Evolutionary conservation across 768 basidiomycete species (phyloP).

Genomic region (Suillus fuscotomentosus): DNA sequence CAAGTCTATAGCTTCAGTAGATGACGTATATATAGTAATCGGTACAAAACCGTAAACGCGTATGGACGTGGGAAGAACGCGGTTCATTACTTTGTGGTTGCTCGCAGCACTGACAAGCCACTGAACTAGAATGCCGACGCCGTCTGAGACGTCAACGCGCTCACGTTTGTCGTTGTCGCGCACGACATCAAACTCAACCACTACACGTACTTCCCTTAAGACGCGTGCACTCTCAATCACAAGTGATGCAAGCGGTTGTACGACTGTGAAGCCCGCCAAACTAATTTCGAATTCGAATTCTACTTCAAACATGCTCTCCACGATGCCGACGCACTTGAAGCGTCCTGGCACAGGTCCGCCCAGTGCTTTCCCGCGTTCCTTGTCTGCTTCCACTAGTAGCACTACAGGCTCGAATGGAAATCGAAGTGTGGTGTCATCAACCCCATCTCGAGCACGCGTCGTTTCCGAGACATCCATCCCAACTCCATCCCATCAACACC

Average conservation of each 20-base stretch:
- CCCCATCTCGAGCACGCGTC: constrained; percentile 42
- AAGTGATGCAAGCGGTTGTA: constrained; percentile 46
- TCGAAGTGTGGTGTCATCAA: constrained; percentile 24
- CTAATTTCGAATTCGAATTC: constrained; percentile 24
- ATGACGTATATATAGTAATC: not conserved
- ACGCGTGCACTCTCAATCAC: constrained; percentile 54
- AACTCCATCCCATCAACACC: constrained; percentile 22
- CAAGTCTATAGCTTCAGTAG: not conserved
- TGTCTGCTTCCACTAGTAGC: constrained; percentile 20
- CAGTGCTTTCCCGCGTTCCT: constrained; percentile 22
- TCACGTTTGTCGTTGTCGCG: constrained; percentile 38
- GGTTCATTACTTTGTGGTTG: not conserved
- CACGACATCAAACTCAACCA: constrained; percentile 24
- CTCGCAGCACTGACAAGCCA: not conserved
- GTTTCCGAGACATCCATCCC: constrained; percentile 38
- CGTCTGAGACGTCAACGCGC: constrained; percentile 57
- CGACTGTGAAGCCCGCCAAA: constrained; percentile 43
- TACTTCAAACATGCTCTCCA: constrained; percentile 19
- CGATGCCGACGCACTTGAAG: constrained; percentile 25
- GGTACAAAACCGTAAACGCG: too few species aligned
- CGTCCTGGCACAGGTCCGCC: constrained; percentile 21
- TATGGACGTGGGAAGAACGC: not conserved
- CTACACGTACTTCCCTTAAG: constrained; percentile 45
- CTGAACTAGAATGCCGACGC: constrained; percentile 27
- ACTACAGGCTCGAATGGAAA: constrained; percentile 4